Evolutionary conservation across 306 rosid species (phyloP), one percentile per base, ranked within the genome.

Genomic region (Acacia melanoxylon): DNA sequence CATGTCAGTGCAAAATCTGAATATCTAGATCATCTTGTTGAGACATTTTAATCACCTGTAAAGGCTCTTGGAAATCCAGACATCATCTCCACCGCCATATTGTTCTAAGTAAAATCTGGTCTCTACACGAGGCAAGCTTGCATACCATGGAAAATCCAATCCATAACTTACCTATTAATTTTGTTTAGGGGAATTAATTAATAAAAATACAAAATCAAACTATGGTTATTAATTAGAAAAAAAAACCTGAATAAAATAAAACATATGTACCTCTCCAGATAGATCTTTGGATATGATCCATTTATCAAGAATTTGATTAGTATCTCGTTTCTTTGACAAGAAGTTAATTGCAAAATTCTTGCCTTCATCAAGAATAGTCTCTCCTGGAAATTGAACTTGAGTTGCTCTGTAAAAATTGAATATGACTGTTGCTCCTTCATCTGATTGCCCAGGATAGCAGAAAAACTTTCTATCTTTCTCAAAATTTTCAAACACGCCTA

Each of bases 11-110:
- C 42, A 40, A 8, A 40, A 6, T 40, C 42, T 40, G 42, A 40
- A 31, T 31, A 31, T 31, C 35, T 40, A 8, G 9, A 40, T 40
- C 9, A 40, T 40, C 42, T 40, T 40, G 42, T 40, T 40, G 42
- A 40, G 8, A 40, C 42, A 40, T 31, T 31, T 48, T 14, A 48
- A 9, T 62, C 1, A 88, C 94, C 92, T 89, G 84, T 91, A 91
- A 3, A 91, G 89, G 17, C 89, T 84, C 81, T 91, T 91, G 46
- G 92, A 91, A 46, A 91, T 89, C 94, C 94, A 91, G 20, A 89
- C 87, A 73, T 91, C 94, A 68, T 87, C 76, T 11, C 72, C 73
- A 15, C 89, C 94, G 27, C 92, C 94, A 66, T 91, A 91, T 17
- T 91, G 94, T 40, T 89, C 82, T 0, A 91, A 76, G 80, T 81